Evolutionary conservation across 2,329 filamentous ascomycete species (phyloP).

Genomic region (Podosphaera fusca): DNA sequence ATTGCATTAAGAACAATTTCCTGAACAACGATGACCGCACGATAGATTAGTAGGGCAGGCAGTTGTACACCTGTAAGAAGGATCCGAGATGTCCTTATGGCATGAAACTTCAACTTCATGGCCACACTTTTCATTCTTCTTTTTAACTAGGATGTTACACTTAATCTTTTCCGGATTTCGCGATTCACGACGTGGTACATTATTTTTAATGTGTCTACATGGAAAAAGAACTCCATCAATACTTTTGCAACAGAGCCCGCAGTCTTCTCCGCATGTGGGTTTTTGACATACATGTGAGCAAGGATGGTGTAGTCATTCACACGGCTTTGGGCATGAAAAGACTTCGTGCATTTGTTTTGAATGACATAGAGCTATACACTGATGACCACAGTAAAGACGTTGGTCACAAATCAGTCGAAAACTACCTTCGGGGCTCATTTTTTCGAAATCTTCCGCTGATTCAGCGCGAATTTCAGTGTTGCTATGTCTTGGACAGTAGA

Average conservation of each 20-base stretch:
- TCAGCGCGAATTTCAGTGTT: constrained; percentile 17
- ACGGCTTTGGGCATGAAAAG: constrained; percentile 23
- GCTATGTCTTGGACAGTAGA: constrained; percentile 38
- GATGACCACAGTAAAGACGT: constrained; percentile 23
- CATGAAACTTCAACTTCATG: constrained; percentile 34
- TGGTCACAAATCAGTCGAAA: constrained; percentile 9
- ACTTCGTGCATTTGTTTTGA: constrained; percentile 23
- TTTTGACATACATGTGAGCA: constrained; percentile 24
- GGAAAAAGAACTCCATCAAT: constrained; percentile 15
- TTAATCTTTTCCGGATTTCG: constrained; percentile 23
- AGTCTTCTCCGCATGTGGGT: constrained; percentile 21
- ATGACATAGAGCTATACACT: constrained; percentile 24
- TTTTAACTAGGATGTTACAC: constrained; percentile 25
- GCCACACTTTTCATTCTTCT: constrained; percentile 27
- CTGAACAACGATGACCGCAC: constrained; percentile 43
- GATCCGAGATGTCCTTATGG: constrained; percentile 8
- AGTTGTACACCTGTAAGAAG: constrained; percentile 6
- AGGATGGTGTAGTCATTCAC: constrained; percentile 19
- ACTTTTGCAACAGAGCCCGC: constrained; percentile 18
- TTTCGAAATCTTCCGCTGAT: constrained; percentile 7
- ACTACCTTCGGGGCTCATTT: constrained; percentile 32
- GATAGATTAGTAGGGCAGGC: constrained; percentile 28
- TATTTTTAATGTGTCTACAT: constrained; percentile 21
- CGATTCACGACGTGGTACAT: constrained; percentile 18
- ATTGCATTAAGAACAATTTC: constrained; percentile 33